A percentile compares a stretch with the other conserved stretches of the same genome.
These are phyloP conservation scores for Delphinella strobiligena DNA, from an alignment of 2,329 filamentous ascomycete species.

Conservation along the genomic window DNA sequence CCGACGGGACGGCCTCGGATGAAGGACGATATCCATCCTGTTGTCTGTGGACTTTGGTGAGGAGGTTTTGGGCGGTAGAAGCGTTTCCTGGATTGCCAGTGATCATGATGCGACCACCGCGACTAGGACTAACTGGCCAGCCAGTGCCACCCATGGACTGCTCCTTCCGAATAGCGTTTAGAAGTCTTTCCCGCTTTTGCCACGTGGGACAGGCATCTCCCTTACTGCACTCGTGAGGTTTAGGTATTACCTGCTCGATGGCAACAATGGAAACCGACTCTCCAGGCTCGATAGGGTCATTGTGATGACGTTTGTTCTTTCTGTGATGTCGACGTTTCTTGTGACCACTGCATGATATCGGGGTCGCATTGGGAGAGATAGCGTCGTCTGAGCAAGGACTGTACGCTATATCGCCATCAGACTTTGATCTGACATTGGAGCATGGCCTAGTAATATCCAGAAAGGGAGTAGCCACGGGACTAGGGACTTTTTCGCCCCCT, in stretches of 20 bases:
- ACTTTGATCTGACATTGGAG: slow-evolving; percentile 19
- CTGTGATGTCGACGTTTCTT: slow-evolving; percentile 29
- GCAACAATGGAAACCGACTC: slow-evolving; percentile 86
- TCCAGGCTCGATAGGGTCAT: slow-evolving; percentile 61
- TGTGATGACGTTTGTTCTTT: slow-evolving; percentile 21
- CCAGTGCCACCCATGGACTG: slow-evolving; percentile 30
- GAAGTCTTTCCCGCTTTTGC: slow-evolving; percentile 65
- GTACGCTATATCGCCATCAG: slow-evolving; percentile 7
- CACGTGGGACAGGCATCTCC: slow-evolving; percentile 77
- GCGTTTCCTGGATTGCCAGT: slow-evolving; percentile 71
- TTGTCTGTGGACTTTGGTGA: slow-evolving; percentile 35
- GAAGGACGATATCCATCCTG: slow-evolving; percentile 44
- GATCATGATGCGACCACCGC: slow-evolving; percentile 60
- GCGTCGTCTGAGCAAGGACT: slow-evolving; percentile 8
- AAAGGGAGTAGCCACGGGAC: slow-evolving; percentile 34
- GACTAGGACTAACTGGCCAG: slow-evolving; percentile 49
- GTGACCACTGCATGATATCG: slow-evolving; percentile 21
- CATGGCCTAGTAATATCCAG: slow-evolving; percentile 35
- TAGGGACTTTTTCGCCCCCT: slow-evolving; percentile 29
- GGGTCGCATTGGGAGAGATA: slow-evolving; percentile 13
- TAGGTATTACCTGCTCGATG: slow-evolving; percentile 79
- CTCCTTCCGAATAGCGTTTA: slow-evolving; percentile 63
- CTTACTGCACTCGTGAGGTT: slow-evolving; percentile 72
- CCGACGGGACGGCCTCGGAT: slow-evolving; percentile 64
- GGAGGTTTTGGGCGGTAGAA: slow-evolving; percentile 44